These are phyloP conservation scores for Penicillium brasilianum DNA, from an alignment of 2,329 filamentous ascomycete genomes.

Conservation along the genomic window DNA sequence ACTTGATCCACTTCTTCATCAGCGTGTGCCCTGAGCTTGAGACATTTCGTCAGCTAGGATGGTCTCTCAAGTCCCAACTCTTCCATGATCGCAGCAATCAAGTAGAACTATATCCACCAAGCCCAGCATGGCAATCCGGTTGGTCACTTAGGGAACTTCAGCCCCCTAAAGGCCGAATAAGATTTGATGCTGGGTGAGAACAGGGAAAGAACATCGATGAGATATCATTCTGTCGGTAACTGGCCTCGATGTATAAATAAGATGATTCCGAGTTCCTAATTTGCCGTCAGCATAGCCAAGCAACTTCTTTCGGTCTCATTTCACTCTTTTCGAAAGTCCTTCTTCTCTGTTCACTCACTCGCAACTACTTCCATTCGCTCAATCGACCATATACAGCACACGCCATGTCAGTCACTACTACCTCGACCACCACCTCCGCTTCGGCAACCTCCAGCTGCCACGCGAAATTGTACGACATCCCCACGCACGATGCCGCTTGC, in stretches of 20 bases:
- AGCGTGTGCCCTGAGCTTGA: neutral
- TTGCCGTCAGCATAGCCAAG: neutral
- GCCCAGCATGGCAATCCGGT: neutral
- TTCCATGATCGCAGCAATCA: neutral
- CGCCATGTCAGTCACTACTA: conserved; percentile 16
- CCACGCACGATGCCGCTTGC: conserved; percentile 31
- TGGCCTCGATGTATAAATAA: neutral
- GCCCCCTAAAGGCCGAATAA: neutral
- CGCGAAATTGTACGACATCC: conserved; percentile 31
- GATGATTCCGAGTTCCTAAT: neutral
- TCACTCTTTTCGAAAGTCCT: neutral
- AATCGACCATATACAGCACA: too few species aligned
- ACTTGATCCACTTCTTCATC: too few species aligned
- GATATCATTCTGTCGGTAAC: neutral
- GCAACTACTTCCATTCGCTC: neutral
- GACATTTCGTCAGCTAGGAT: neutral
- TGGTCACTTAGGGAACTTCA: neutral
- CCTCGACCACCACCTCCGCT: conserved; percentile 22
- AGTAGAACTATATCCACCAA: neutral
- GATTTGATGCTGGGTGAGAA: neutral
- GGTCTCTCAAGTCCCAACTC: neutral
- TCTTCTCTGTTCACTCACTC: too few species aligned
- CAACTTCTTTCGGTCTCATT: conserved; percentile 13
- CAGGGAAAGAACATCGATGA: neutral
- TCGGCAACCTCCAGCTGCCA: conserved; percentile 29